phyloP scores from a whole-genome alignment of 257 asterid species.

The Nicotiana undulata region DNA sequence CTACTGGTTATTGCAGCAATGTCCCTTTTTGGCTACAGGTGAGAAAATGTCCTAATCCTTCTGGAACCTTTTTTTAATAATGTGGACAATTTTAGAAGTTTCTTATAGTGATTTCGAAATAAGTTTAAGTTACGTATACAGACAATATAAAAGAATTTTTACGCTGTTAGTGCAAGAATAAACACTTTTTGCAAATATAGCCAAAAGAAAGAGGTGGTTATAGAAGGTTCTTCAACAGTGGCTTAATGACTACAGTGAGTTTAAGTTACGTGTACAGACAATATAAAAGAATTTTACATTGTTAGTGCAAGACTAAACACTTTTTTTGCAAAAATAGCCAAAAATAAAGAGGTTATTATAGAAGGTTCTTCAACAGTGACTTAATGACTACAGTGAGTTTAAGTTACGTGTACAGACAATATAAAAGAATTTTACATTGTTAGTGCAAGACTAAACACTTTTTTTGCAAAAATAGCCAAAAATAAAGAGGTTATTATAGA shows the following conservation, averaged over 20 bases:
- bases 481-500: background rate
- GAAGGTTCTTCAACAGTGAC: background rate
- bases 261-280: background rate
- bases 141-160: background rate
- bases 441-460: background rate
- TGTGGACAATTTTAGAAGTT: background rate
- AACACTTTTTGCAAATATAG: background rate
- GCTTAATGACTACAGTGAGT: background rate
- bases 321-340: no score
- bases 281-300: background rate
- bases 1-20: slow-evolving; percentile 88
- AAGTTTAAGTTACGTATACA: background rate
- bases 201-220: background rate
- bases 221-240: background rate
- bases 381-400: background rate
- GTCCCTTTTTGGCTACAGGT: slow-evolving; percentile 95
- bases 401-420: background rate
- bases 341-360: background rate
- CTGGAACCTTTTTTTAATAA: background rate
- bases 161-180: background rate
- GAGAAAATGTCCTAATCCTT: slow-evolving; percentile 18
- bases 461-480: background rate
- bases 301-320: background rate
- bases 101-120: background rate
- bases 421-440: background rate